Evolutionary conservation across 805 yeast genomes (phyloP), one percentile per base, ranked within the genome.

Genomic region (Candida michaelii): DNA sequence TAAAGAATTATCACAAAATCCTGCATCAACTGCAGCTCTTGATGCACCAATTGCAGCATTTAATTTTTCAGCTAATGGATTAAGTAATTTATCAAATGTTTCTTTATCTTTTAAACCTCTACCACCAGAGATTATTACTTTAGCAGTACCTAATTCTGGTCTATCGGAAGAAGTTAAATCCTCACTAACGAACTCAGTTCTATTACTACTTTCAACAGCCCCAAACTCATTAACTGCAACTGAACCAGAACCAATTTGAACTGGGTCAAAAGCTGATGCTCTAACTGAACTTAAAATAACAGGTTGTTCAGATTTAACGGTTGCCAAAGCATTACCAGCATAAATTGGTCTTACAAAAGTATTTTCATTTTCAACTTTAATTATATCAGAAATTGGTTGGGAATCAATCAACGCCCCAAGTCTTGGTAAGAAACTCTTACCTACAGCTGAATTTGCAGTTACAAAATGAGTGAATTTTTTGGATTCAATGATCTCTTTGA

Each of bases 41-140:
- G 97, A 88, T 3, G 98, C 98, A 57, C 99, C 99, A 38, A 91
- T 84, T 42, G 96, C 98, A 2, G 98, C 99, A 43, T 82, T 77
- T 45, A 91, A 69, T 46, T 85, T 76, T 44, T 80, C 82, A 6
- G 98, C 97, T 51, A 91, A 72, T 39, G 99, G 98, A 53, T 76
- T 79, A 41, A 93, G 72, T 45, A 88, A 52, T 42, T 74, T 60
- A 43, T 87, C 95, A 63, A 91, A 91, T 44, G 85, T 83, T 60
- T 86, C 97, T 64, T 89, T 90, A 64, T 81, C 82, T 63, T 90
- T 89, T 53, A 91, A 78, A 29, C 96, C 98, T 55, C 97, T 82
- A 32, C 99, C 99, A 30, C 99, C 99, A 18, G 96, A 73, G 21
- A 91, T 87, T 27, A 91, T 93, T 23, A 69, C 72, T 43, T 79